A percentile compares a stretch with the other conserved stretches of the same genome.
Conservation (phyloP, 1,139 yeast species). For the Yamadazyma mexicana region DNA sequence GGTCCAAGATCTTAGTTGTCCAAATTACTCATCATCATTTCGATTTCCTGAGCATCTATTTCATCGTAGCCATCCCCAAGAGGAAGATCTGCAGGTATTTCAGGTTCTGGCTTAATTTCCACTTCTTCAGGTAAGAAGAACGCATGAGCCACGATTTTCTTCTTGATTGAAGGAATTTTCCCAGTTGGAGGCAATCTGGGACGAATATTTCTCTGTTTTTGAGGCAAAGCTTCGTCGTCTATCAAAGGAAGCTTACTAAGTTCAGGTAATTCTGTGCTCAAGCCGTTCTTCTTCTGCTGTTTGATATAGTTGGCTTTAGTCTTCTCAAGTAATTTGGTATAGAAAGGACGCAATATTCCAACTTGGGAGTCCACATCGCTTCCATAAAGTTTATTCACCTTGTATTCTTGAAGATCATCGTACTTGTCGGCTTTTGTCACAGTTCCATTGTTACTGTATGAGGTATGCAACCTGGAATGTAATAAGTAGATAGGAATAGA, state of each 20-base stretch:
- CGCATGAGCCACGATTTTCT: slow-evolving; percentile 53
- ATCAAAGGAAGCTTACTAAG: slow-evolving; percentile 46
- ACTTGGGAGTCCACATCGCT: slow-evolving; percentile 55
- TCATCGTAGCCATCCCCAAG: slow-evolving; percentile 12
- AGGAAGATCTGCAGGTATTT: slow-evolving; percentile 3
- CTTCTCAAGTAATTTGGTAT: slow-evolving; percentile 50
- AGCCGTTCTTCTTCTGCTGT: slow-evolving; percentile 55
- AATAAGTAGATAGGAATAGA: slow-evolving; percentile 88
- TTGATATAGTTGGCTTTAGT: slow-evolving; percentile 50
- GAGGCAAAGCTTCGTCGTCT: slow-evolving; percentile 82
- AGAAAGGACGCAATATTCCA: slow-evolving; percentile 60
- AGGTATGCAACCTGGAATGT: slow-evolving; percentile 71
- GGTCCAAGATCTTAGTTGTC: slow-evolving; percentile 8
- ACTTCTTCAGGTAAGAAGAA: slow-evolving; percentile 41
- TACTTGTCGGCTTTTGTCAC: slow-evolving; percentile 52
- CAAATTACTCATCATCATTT: slow-evolving; percentile 16
- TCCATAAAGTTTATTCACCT: slow-evolving; percentile 49
- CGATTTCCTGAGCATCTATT: slow-evolving; percentile 17
- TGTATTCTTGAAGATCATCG: slow-evolving; percentile 60
- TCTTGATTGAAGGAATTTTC: slow-evolving; percentile 71
- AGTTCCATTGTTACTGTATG: slow-evolving; percentile 41
- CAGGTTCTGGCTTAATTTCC: slow-evolving; percentile 10
- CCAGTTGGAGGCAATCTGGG: slow-evolving; percentile 95
- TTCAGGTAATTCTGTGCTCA: slow-evolving; percentile 44
- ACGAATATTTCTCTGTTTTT: slow-evolving; percentile 74